Percentiles rank a stretch among this genome's conserved stretches.
These are phyloP conservation scores for Pichia manshurica DNA, from an alignment of 805 yeast species.

Conservation along the genomic window DNA sequence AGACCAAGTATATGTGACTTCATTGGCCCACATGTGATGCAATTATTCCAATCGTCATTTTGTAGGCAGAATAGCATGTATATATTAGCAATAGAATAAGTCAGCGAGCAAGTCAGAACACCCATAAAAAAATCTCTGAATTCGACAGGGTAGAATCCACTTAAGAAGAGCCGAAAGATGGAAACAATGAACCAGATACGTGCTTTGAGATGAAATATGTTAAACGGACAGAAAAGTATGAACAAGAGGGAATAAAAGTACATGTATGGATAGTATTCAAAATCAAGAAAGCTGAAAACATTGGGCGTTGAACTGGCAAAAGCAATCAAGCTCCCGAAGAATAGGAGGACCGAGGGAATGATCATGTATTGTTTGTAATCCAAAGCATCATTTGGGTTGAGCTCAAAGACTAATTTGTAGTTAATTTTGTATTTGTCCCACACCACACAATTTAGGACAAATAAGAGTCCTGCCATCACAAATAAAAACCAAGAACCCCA, in stretches of 20 bases:
- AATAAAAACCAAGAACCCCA: conserved; percentile 87
- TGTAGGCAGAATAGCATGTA: conserved; percentile 82
- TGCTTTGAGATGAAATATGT: conserved; percentile 48
- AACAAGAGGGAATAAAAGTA: conserved; percentile 49
- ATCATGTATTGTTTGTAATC: conserved; percentile 61
- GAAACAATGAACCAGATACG: conserved; percentile 75
- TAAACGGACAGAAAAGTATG: conserved; percentile 57
- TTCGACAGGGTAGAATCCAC: conserved; percentile 92
- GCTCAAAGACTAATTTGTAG: conserved; percentile 87
- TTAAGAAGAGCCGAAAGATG: conserved; percentile 61
- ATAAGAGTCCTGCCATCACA: conserved; percentile 52
- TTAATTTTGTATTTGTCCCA: conserved; percentile 77
- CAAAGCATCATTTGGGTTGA: conserved; percentile 60
- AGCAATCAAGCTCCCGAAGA: conserved; percentile 51
- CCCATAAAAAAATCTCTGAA: conserved; percentile 92
- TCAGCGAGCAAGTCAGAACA: conserved; percentile 80
- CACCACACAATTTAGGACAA: conserved; percentile 62
- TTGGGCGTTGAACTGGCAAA: conserved; percentile 71
- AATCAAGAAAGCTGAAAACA: conserved; percentile 52
- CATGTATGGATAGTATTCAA: conserved; percentile 73
- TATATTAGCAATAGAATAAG: conserved; percentile 80
- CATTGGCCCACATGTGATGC: conserved; percentile 65
- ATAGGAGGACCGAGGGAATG: conserved; percentile 54
- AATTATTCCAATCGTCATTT: conserved; percentile 60
- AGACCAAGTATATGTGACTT: conserved; percentile 76